Evolutionary conservation across 1,139 yeast species (phyloP), one percentile per base, ranked within the genome.

Genomic region (Saccharomyces pastorianus): DNA sequence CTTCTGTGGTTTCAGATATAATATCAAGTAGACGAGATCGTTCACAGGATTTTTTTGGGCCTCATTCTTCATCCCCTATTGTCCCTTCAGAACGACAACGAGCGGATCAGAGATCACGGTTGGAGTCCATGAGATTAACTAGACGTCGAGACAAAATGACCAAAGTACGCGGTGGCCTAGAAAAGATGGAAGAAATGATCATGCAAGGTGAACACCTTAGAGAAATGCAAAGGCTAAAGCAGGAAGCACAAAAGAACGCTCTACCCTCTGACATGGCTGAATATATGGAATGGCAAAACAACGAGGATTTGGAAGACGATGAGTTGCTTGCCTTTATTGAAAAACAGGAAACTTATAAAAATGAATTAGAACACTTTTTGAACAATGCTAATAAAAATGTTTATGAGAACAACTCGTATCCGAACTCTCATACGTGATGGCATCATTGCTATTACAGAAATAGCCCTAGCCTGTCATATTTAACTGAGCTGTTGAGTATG

Each of bases 171-270:
- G 67, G 66, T 31, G 68, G 68, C 4, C 25, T 58, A 28, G 59
- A 57, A 6, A 50, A 53, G 27, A 64, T 65, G 67, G 67, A 63
- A 49, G 52, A 56, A 13, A 63, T 62, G 46, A 59, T 65, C 6
- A 59, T 64, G 64, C 51, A 53, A 9, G 55, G 59, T 11, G 66
- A 64, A 48, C 55, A 57, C 14, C 51, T 42, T 27, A 54, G 53
- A 28, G 64, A 64, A 49, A 49, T 56, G 38, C 54, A 56, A 17
- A 27, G 50, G 6, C 51, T 64, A 34, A 53, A 56, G 20, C 31
- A 47, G 29, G 61, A 62, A 51, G 69, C 69, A 4, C 55, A 55
- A n/a, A 49, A 53, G 20, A 54, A 64, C 51, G 54, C 57, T 2
- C 46, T 65, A 11, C 58, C 62, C 4, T 55, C 57, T 20, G 66